Evolutionary conservation across 805 yeast species (phyloP).

Genomic region (Candida nanaspora): DNA sequence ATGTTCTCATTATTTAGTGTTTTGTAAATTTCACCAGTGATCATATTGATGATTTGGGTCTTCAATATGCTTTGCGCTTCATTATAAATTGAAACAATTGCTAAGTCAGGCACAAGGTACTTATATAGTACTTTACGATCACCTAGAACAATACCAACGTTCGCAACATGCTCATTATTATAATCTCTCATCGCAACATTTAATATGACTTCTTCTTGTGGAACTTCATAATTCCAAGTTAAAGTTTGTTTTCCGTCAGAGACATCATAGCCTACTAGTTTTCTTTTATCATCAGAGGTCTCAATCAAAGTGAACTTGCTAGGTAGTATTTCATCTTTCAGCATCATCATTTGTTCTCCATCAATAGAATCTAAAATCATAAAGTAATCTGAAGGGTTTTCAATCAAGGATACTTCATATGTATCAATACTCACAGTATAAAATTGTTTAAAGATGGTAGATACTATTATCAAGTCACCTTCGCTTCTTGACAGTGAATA

Average conservation of each 20-base stretch:
- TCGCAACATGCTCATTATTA: conserved; percentile 36
- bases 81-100: conserved; percentile 37
- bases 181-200: conserved; percentile 33
- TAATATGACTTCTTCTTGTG: conserved; percentile 29
- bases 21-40: conserved; percentile 55
- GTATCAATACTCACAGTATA: neutral
- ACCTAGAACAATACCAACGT: conserved; percentile 61
- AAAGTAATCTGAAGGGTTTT: conserved; percentile 2
- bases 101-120: conserved; percentile 68
- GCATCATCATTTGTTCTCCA: conserved; percentile 5
- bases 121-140: conserved; percentile 76
- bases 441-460: neutral
- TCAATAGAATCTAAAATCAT: conserved; percentile 1
- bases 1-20: conserved; percentile 27
- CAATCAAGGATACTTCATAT: neutral
- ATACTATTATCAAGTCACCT: neutral
- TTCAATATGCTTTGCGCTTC: conserved; percentile 26
- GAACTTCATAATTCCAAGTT: conserved; percentile 14
- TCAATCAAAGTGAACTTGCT: conserved; percentile 10
- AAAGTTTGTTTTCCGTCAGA: neutral
- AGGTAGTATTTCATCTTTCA: conserved; percentile 3
- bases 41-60: conserved; percentile 54
- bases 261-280: conserved; percentile 11
- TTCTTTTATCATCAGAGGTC: neutral
- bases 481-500: neutral